phyloP scores from a whole-genome alignment of 148 eudicot genomes.

The Salicornia ramosissima region DNA sequence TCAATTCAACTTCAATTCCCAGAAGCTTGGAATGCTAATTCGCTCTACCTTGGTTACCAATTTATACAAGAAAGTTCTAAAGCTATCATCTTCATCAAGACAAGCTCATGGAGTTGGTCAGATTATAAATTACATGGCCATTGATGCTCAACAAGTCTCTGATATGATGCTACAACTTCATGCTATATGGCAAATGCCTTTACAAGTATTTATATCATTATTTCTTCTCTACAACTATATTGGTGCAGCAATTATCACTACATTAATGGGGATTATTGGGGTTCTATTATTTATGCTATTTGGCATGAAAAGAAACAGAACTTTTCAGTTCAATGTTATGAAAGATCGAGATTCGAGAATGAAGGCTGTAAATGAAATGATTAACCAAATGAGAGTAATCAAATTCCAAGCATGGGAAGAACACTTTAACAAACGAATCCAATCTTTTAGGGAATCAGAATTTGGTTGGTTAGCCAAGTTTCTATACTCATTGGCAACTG shows the following conservation, averaged over 20 bases:
- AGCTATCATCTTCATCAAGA: slow-evolving; percentile 71
- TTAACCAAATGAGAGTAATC: slow-evolving; percentile 85
- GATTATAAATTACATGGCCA: slow-evolving; percentile 93
- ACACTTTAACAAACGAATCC: slow-evolving; percentile 64
- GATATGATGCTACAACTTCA: slow-evolving; percentile 96
- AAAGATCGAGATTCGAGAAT: slow-evolving; percentile 67
- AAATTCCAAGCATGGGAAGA: slow-evolving; percentile 99
- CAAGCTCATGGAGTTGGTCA: slow-evolving; percentile 90
- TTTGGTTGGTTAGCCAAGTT: slow-evolving; percentile 74
- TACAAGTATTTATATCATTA: slow-evolving; percentile 61
- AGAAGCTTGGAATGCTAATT: slow-evolving; percentile 84
- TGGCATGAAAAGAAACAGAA: slow-evolving; percentile 53
- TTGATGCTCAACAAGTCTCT: slow-evolving; percentile 92
- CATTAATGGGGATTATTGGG: slow-evolving; percentile 45
- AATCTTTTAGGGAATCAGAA: slow-evolving; percentile 56
- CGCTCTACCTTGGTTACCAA: slow-evolving; percentile 74
- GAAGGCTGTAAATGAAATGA: slow-evolving; percentile 96
- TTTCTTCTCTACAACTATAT: slow-evolving; percentile 49
- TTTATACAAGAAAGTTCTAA: slow-evolving; percentile 75
- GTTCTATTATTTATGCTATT: slow-evolving; percentile 49
- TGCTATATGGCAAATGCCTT: slow-evolving; percentile 83
- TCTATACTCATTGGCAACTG: slow-evolving; percentile 53
- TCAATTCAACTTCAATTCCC: slow-evolving; percentile 81
- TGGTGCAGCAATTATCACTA: slow-evolving; percentile 47
- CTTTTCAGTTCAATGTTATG: slow-evolving; percentile 62